Conservation (phyloP, 768 basidiomycete genomes). For the Boletus rubescentipes region DNA sequence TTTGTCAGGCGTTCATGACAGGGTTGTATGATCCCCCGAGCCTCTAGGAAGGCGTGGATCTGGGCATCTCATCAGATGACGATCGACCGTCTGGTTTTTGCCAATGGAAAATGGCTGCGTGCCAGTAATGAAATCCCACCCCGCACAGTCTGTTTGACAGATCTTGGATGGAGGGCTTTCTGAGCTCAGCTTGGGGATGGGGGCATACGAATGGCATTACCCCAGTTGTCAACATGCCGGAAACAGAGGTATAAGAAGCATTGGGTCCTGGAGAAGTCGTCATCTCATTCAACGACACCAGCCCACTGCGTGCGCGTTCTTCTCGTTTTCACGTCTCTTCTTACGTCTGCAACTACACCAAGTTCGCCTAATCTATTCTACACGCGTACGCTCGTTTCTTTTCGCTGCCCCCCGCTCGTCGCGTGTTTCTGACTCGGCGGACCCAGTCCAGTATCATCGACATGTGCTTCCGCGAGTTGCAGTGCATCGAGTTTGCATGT, state of each 20-base stretch:
- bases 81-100: not conserved
- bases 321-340: not conserved
- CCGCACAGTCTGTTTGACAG: slow-evolving; percentile 1
- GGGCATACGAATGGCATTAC: not conserved
- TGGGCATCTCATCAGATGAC: slow-evolving; percentile 1
- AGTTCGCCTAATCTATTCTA: slow-evolving; percentile 24
- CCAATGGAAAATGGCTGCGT: no score
- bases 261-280: not conserved
- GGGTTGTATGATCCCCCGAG: not conserved
- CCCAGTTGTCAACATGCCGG: no score
- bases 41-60: not conserved
- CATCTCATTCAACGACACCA: not conserved
- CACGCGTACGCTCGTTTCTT: slow-evolving; percentile 14
- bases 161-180: not conserved
- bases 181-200: not conserved
- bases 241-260: not conserved
- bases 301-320: not conserved
- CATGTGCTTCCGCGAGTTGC: slow-evolving; percentile 47
- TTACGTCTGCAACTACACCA: slow-evolving; percentile 5
- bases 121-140: not conserved
- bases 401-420: not conserved
- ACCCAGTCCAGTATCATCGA: slow-evolving; percentile 4
- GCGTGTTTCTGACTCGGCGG: slow-evolving; percentile 16
- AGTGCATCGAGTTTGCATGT: slow-evolving; percentile 39
- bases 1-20: slow-evolving; percentile 1